phyloP scores from a whole-genome alignment of 345 rosid species.

The Punica granatum region DNA sequence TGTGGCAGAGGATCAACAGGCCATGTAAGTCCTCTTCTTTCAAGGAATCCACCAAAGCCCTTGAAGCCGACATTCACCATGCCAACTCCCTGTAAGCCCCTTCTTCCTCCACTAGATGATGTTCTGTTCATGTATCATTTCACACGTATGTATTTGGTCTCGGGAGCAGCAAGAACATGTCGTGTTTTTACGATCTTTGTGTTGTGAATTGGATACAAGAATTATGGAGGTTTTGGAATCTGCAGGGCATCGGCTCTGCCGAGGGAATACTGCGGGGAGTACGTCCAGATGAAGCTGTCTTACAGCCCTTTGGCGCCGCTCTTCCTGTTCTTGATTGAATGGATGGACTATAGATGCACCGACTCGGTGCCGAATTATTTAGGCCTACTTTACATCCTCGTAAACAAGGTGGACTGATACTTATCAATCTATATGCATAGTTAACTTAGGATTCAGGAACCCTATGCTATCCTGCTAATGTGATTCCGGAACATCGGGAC shows the following conservation, averaged over 20 bases:
- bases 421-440: not conserved
- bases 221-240: not conserved
- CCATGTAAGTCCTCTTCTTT: conserved; percentile 33
- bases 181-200: not conserved
- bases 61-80: conserved; percentile 57
- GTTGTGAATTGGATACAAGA: not conserved
- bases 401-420: conserved; percentile 33
- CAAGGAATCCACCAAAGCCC: conserved; percentile 53
- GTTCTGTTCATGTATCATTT: not conserved
- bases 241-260: conserved; percentile 57
- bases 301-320: conserved; percentile 55
- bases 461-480: not conserved
- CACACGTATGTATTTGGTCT: not conserved
- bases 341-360: conserved; percentile 66
- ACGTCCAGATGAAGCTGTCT: conserved; percentile 52
- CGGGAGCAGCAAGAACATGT: not conserved
- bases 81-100: conserved; percentile 49
- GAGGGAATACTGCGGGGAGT: conserved; percentile 37
- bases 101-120: not conserved
- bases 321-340: conserved; percentile 47
- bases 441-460: not conserved
- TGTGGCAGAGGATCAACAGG: conserved; percentile 47
- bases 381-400: conserved; percentile 52
- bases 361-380: conserved; percentile 43
- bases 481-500: not conserved